phyloP scores from a whole-genome alignment of 805 yeast genomes.

The Spathaspora sp. region DNA sequence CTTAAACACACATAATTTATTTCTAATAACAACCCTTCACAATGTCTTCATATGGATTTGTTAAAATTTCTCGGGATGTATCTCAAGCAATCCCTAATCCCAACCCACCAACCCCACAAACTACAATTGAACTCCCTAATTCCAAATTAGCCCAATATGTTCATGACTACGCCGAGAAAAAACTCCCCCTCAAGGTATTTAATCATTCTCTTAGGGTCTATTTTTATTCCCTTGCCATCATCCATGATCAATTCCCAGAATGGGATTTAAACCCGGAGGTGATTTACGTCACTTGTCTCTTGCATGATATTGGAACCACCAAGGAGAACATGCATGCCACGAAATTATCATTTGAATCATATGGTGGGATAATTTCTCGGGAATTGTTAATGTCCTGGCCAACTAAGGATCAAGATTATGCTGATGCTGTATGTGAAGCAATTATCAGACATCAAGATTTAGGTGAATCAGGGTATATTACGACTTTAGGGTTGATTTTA shows the following conservation, averaged over 20 bases:
- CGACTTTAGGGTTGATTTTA: slow-evolving; percentile 27
- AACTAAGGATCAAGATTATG: slow-evolving; percentile 19
- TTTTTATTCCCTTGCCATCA: slow-evolving; percentile 24
- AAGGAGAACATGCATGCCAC: slow-evolving; percentile 27
- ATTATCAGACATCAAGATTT: slow-evolving; percentile 33
- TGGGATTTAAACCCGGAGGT: slow-evolving; percentile 29
- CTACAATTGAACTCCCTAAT: slow-evolving; percentile 15
- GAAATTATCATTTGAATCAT: slow-evolving; percentile 31
- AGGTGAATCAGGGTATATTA: slow-evolving; percentile 28
- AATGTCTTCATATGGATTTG: slow-evolving; percentile 29
- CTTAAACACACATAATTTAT: neutral
- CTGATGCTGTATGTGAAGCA: slow-evolving; percentile 34
- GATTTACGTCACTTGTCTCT: slow-evolving; percentile 24
- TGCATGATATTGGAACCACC: slow-evolving; percentile 35
- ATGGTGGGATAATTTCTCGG: slow-evolving; percentile 26
- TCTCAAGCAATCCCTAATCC: slow-evolving; percentile 20
- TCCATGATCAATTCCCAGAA: slow-evolving; percentile 27
- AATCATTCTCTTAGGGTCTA: slow-evolving; percentile 29
- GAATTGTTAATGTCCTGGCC: slow-evolving; percentile 22
- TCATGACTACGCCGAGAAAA: slow-evolving; percentile 18
- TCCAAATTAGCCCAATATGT: slow-evolving; percentile 14
- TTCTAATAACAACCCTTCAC: neutral
- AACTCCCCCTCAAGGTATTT: slow-evolving; percentile 21
- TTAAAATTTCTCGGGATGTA: slow-evolving; percentile 24
- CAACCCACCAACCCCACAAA: slow-evolving; percentile 20